A percentile compares a stretch with the other conserved stretches of the same genome.
Evolutionary conservation across 2,329 filamentous ascomycete genomes (phyloP).

Genomic region (Cordyceps cicadae): DNA sequence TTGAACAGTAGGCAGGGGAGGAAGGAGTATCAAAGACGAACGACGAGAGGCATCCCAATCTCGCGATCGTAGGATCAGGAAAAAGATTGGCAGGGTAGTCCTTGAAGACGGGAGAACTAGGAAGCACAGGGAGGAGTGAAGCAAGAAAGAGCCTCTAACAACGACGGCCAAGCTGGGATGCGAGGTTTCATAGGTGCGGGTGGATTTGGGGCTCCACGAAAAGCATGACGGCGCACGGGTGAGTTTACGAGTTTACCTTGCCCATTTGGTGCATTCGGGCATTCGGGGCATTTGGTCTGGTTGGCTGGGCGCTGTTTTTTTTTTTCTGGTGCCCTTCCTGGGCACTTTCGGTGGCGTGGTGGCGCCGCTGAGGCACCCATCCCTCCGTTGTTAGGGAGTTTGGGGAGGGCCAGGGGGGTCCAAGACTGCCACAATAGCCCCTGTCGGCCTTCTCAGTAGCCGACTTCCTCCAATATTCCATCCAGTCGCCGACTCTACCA

Average conservation of each 20-base stretch:
- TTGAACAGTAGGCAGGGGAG: conserved; percentile 5
- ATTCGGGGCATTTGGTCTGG: not conserved
- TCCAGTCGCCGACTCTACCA: not conserved
- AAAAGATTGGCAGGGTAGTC: conserved; percentile 44
- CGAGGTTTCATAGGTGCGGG: conserved; percentile 2
- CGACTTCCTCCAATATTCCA: not conserved
- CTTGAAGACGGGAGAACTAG: conserved; percentile 18
- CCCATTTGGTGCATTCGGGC: conserved; percentile 7
- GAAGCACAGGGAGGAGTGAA: conserved; percentile 14
- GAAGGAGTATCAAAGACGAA: conserved; percentile 16
- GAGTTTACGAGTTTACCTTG: not conserved
- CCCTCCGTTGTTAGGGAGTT: not conserved
- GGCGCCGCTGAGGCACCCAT: not conserved
- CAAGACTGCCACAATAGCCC: conserved; percentile 6
- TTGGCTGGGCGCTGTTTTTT: too few relatives aligned
- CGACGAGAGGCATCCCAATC: conserved; percentile 25
- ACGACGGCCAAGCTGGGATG: conserved; percentile 2
- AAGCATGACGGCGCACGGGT: conserved; percentile 12
- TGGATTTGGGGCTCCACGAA: conserved; percentile 10
- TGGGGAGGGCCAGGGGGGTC: not conserved
- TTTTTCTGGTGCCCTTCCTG: not conserved
- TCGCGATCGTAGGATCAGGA: conserved; percentile 21
- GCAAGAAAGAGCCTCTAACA: conserved; percentile 7
- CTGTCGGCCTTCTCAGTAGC: not conserved
- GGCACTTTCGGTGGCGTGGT: not conserved